phyloP scores from a whole-genome alignment of 192 early-diverging fungal species.

The Gryganskiella cystojenkinii region DNA sequence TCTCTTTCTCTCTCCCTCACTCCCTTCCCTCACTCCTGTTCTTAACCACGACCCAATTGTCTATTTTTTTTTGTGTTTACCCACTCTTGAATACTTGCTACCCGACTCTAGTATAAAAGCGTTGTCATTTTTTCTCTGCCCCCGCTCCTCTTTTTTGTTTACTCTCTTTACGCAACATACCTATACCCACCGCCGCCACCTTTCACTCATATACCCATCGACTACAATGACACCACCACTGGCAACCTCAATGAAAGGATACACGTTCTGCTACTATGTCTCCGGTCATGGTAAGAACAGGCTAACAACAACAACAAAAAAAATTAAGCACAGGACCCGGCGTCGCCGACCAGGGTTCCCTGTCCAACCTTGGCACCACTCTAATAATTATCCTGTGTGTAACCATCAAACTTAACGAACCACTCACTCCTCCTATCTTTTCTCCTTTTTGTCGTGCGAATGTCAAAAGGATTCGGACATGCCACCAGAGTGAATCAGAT shows the following conservation, averaged over 20 bases:
- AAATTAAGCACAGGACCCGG: no score
- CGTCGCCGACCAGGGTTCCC: no score
- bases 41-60: neutral
- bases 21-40: neutral
- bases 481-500: constrained; percentile 67
- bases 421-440: constrained; percentile 4
- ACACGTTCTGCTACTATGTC: constrained; percentile 61
- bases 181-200: neutral
- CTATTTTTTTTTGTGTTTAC: no score
- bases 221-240: neutral
- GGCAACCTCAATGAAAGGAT: constrained; percentile 15
- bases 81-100: neutral
- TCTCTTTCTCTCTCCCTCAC: neutral
- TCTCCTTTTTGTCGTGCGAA: neutral
- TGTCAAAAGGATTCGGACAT: constrained; percentile 61
- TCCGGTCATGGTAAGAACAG: constrained; percentile 58
- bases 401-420: neutral
- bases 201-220: neutral
- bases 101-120: neutral
- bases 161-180: no score
- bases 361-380: no score
- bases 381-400: no score
- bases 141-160: neutral
- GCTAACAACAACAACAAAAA: neutral
- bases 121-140: neutral